Evolutionary conservation across 2,329 filamentous ascomycete species (phyloP).

Genomic region (Rhynchosporium secalis): DNA sequence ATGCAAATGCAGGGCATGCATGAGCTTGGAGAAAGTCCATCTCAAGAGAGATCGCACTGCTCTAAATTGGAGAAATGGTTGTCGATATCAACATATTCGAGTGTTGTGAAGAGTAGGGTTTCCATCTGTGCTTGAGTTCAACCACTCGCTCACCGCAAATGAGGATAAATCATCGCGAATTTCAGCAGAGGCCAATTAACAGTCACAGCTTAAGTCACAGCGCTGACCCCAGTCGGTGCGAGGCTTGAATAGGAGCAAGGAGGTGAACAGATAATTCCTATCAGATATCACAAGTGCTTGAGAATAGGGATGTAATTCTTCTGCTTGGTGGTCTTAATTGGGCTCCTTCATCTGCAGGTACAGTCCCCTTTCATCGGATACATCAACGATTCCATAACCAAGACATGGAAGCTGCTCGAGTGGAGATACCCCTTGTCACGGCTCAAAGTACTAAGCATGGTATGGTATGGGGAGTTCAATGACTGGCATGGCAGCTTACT

Average conservation of each 20-base stretch:
- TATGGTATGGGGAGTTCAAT: no score
- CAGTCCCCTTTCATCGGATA: no score
- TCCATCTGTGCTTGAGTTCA: conserved; percentile 4
- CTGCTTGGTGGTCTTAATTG: no score
- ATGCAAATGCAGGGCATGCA: conserved; percentile 4
- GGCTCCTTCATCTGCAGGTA: no score
- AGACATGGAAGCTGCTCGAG: no score
- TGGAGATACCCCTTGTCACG: no score
- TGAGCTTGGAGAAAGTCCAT: conserved; percentile 13
- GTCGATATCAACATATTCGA: conserved; percentile 4
- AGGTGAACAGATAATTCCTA: conserved; percentile 14
- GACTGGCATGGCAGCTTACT: no score
- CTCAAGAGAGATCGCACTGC: conserved; percentile 3
- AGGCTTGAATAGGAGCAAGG: conserved; percentile 17
- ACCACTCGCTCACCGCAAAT: conserved; percentile 17
- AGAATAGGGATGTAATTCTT: neutral
- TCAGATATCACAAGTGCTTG: conserved; percentile 19
- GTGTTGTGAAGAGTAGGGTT: neutral
- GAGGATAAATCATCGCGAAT: conserved; percentile 19
- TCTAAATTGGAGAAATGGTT: conserved; percentile 4
- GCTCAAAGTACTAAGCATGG: no score
- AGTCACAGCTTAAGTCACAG: conserved; percentile 21
- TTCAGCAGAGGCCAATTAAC: conserved; percentile 26
- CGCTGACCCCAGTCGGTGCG: conserved; percentile 17
- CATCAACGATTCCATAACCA: no score